A percentile compares a stretch with the other conserved stretches of the same genome.
phyloP scores from a whole-genome alignment of 2,329 filamentous ascomycete genomes.

The Cordyceps cicadae region DNA sequence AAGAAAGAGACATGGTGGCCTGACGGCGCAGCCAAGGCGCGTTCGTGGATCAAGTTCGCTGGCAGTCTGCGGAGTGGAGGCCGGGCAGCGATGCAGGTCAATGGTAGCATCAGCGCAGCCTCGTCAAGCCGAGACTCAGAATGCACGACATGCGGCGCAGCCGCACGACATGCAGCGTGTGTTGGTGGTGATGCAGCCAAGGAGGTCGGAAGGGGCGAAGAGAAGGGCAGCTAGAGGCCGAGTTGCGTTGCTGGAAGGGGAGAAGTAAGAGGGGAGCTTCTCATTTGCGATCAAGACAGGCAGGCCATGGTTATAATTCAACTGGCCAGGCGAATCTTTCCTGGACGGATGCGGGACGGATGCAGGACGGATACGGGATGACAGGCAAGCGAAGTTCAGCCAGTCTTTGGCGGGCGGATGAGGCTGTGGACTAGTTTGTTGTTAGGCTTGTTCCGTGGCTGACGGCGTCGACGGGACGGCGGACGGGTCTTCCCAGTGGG shows the following conservation, averaged over 20 bases:
- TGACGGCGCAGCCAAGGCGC: not conserved
- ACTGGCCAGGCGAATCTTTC: not conserved
- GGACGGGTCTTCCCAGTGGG: constrained; percentile 8
- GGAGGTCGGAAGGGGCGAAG: not conserved
- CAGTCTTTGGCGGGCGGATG: constrained; percentile 3
- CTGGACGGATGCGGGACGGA: not conserved
- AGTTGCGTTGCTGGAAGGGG: not conserved
- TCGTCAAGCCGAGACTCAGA: not conserved
- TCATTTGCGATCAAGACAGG: not conserved
- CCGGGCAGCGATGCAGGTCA: not conserved
- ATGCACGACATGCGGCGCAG: not conserved
- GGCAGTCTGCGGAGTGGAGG: not conserved
- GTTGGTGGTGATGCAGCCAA: too few relatives aligned
- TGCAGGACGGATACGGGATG: not conserved
- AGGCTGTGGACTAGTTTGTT: constrained; percentile 4
- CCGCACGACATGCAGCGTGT: not conserved
- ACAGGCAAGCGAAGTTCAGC: too few relatives aligned
- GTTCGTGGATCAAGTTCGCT: not conserved
- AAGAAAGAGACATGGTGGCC: constrained; percentile 7
- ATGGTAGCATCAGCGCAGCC: not conserved
- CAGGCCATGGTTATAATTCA: not conserved
- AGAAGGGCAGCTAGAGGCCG: not conserved
- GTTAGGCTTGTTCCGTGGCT: not conserved
- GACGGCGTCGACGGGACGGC: constrained; percentile 1
- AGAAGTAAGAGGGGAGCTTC: not conserved